Evolutionary conservation across 2,329 filamentous ascomycete species (phyloP).

Genomic region (Aspergillus persii): DNA sequence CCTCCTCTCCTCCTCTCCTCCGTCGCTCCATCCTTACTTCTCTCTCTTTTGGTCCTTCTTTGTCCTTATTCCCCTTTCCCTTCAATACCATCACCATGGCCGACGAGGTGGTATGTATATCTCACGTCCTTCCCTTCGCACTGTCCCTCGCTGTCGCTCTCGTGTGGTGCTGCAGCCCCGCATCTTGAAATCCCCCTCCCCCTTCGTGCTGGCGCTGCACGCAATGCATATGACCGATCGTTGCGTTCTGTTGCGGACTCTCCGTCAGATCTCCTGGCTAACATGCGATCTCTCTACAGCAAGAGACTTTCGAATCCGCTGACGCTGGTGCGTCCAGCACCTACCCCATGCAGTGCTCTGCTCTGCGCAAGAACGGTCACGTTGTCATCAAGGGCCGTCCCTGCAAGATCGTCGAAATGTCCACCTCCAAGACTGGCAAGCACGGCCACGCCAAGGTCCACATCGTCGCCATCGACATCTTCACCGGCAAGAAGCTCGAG

Average conservation of each 20-base stretch:
- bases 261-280: constrained; percentile 4
- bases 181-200: constrained; percentile 23
- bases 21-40: constrained; percentile 18
- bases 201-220: constrained; percentile 9
- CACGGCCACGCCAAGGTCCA: constrained; percentile 99
- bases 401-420: constrained; percentile 99
- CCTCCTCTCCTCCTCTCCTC: constrained; percentile 19
- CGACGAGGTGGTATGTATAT: constrained; percentile 63
- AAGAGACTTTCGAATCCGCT: constrained; percentile 83
- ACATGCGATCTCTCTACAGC: constrained; percentile 47
- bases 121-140: constrained; percentile 18
- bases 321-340: constrained; percentile 95
- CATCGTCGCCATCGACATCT: constrained; percentile 96
- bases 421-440: constrained; percentile 99
- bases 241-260: neutral
- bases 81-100: constrained; percentile 56
- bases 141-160: constrained; percentile 27
- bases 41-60: constrained; percentile 20
- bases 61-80: constrained; percentile 8
- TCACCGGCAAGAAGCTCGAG: constrained; percentile 99
- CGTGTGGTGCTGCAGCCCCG: constrained; percentile 28
- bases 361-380: constrained; percentile 98
- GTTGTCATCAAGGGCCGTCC: constrained; percentile 98
- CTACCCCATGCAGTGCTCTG: constrained; percentile 98
- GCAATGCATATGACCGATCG: constrained; percentile 1